Evolutionary conservation across 2,329 filamentous ascomycete species (phyloP).

Genomic region (Lojkania enalia): DNA sequence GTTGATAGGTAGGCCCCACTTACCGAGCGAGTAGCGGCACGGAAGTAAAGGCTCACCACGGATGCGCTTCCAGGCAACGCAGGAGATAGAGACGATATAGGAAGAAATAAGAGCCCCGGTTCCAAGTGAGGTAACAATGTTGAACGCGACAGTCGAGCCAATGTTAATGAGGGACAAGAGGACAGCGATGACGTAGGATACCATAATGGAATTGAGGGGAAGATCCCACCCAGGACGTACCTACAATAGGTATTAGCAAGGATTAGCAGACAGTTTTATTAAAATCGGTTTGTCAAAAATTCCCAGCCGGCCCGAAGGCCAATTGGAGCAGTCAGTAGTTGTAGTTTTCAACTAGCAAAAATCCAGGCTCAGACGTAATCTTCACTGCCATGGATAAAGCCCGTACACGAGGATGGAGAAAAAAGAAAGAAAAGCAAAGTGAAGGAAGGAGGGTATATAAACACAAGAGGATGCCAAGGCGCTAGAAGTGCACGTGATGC

Average conservation of each 20-base stretch:
- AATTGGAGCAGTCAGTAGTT: not conserved
- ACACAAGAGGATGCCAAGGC: not conserved
- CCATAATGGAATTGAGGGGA: slow-evolving; percentile 30
- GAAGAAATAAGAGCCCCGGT: slow-evolving; percentile 28
- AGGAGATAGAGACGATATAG: slow-evolving; percentile 49
- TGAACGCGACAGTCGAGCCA: slow-evolving; percentile 45
- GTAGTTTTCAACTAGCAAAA: slow-evolving; percentile 1
- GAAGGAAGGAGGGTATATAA: not conserved
- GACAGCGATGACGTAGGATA: slow-evolving; percentile 34
- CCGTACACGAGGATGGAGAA: not conserved
- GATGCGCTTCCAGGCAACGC: slow-evolving; percentile 51
- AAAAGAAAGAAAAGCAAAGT: too few species aligned
- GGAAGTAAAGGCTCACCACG: slow-evolving; percentile 48
- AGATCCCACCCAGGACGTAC: slow-evolving; percentile 43
- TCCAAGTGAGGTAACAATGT: slow-evolving; percentile 29
- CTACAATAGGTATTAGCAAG: not conserved
- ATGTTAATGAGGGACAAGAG: slow-evolving; percentile 47
- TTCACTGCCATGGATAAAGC: not conserved
- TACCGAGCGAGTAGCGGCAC: slow-evolving; percentile 52
- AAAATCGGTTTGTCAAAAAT: not conserved
- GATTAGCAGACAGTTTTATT: too few species aligned
- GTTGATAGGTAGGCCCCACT: slow-evolving; percentile 51
- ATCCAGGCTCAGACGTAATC: not conserved
- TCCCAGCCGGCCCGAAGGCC: not conserved
- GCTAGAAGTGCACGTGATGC: slow-evolving; percentile 24